phyloP scores from a whole-genome alignment of 208 protist species.

The Leishmania martiniquensis region DNA sequence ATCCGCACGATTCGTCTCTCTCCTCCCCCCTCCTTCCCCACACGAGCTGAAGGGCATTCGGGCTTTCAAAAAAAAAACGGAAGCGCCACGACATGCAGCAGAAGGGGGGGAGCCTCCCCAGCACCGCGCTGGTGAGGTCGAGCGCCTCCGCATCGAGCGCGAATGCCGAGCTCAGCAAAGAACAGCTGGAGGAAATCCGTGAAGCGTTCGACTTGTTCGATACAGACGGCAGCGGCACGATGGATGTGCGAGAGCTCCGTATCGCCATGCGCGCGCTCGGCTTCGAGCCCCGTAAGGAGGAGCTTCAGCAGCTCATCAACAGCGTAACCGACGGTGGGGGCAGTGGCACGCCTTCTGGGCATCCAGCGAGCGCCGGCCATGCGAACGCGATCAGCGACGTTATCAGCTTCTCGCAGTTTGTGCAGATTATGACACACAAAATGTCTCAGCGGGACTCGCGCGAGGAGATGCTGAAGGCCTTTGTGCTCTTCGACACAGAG shows the following conservation, averaged over 20 bases:
- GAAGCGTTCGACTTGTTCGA: slow-evolving; percentile 98
- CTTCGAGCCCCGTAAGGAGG: slow-evolving; percentile 95
- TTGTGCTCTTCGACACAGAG: slow-evolving; percentile 96
- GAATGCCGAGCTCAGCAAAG: slow-evolving; percentile 63
- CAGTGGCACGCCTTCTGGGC: neutral
- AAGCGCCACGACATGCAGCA: too few relatives aligned
- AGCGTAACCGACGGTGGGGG: slow-evolving; percentile 10
- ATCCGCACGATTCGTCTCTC: too few relatives aligned
- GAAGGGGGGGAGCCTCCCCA: slow-evolving; percentile 1
- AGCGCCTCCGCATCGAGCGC: slow-evolving; percentile 12
- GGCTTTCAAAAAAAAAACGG: too few relatives aligned
- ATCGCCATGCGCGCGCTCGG: slow-evolving; percentile 95
- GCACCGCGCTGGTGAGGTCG: neutral
- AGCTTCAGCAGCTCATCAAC: slow-evolving; percentile 90
- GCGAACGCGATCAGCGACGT: slow-evolving; percentile 24
- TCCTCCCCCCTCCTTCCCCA: too few relatives aligned
- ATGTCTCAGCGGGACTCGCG: slow-evolving; percentile 90
- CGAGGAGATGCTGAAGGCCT: slow-evolving; percentile 97
- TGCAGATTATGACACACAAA: slow-evolving; percentile 89
- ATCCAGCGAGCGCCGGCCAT: neutral
- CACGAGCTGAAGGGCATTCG: too few relatives aligned
- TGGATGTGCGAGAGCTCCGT: slow-evolving; percentile 94
- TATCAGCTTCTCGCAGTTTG: slow-evolving; percentile 87
- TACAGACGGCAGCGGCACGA: slow-evolving; percentile 94
- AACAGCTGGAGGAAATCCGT: slow-evolving; percentile 93